Conservation (phyloP, 2,329 filamentous ascomycete species). For the Gaeumannomyces tritici region DNA sequence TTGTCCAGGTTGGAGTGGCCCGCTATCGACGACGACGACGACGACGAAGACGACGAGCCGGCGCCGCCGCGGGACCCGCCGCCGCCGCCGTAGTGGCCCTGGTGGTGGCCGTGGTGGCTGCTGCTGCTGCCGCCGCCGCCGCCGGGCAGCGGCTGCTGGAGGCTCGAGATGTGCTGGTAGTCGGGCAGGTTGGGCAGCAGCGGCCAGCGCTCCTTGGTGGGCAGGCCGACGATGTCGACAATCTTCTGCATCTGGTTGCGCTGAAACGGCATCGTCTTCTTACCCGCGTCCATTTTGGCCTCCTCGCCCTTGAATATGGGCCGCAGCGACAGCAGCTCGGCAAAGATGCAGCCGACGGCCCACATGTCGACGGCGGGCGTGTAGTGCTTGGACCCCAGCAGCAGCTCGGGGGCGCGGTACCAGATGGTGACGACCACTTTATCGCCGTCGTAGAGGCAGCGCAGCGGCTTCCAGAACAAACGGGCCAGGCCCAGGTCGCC, state of each 20-base stretch:
- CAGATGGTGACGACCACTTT: slow-evolving; percentile 99
- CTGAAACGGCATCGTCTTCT: slow-evolving; percentile 96
- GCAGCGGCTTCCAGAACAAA: slow-evolving; percentile 86
- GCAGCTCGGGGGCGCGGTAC: slow-evolving; percentile 91
- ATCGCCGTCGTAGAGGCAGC: slow-evolving; percentile 85
- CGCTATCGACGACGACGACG: slow-evolving; percentile 14
- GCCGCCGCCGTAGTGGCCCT: slow-evolving; percentile 35
- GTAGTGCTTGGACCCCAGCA: slow-evolving; percentile 90
- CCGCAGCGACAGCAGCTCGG: slow-evolving; percentile 77
- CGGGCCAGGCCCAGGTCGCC: slow-evolving; percentile 88
- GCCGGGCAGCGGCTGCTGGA: slow-evolving; percentile 35
- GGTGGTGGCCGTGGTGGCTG: slow-evolving; percentile 31
- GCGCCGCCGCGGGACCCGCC: slow-evolving; percentile 17
- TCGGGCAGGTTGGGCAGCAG: slow-evolving; percentile 79
- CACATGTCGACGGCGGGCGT: slow-evolving; percentile 95
- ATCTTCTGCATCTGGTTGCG: slow-evolving; percentile 99
- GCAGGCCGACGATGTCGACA: slow-evolving; percentile 88
- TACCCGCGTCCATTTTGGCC: slow-evolving; percentile 88
- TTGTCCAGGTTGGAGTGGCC: slow-evolving; percentile 51
- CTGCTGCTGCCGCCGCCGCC: slow-evolving; percentile 29
- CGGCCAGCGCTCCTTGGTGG: slow-evolving; percentile 83
- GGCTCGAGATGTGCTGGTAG: slow-evolving; percentile 57
- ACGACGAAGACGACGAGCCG: neutral
- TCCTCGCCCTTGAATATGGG: slow-evolving; percentile 99
- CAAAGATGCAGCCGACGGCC: slow-evolving; percentile 97